Base-by-base conservation (phyloP, 345 rosid species). In the Lepidium sativum region DNA sequence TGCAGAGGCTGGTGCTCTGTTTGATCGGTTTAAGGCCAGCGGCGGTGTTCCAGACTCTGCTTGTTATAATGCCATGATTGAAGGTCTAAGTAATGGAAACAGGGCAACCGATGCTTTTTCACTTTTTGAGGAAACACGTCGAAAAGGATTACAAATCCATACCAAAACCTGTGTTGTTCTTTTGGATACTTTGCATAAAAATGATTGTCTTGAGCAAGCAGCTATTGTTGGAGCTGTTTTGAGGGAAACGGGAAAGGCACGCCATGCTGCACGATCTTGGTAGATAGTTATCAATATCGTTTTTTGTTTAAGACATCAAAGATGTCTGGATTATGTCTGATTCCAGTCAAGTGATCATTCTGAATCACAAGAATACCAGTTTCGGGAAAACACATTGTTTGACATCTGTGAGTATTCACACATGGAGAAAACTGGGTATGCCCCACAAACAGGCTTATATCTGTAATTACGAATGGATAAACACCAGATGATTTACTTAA, bases 121-220 rank as follows among this genome's bases (percentile, higher is more conserved):
- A 18, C 79, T 94, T 14, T 94, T 94, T n/a, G 89, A 90, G 82
- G 96, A 94, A 75, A 80, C 91, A 42, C 85, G 96, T 49, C 21
- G 61, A 54, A 90, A 72, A 77, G 96, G 99, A 54, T 75, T 73
- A 18, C 74, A 55, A 17, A 83, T 94, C 50, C 80, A 88, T 77
- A 75, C 80, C 23, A 88, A 90, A 71, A 90, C 92, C 1, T 94
- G 97, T 65, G 80, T 94, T 68, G 78, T 82, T 58, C 96, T 94
- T 59, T 76, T 88, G 72, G 97, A 90, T 78, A 84, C 96, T 15
- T 69, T 90, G 71, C 95, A 86, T 45, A 90, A 83, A 79, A 95
- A 84, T 35, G 97, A 86, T 62, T 82, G 86, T 67, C 86, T 88
- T 31, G 99, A 94, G 84, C 92, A 90, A 76, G 97, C 99, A 68